Base-by-base conservation (phyloP, 176 grass and related monocot species). In the Juncus effusus region DNA sequence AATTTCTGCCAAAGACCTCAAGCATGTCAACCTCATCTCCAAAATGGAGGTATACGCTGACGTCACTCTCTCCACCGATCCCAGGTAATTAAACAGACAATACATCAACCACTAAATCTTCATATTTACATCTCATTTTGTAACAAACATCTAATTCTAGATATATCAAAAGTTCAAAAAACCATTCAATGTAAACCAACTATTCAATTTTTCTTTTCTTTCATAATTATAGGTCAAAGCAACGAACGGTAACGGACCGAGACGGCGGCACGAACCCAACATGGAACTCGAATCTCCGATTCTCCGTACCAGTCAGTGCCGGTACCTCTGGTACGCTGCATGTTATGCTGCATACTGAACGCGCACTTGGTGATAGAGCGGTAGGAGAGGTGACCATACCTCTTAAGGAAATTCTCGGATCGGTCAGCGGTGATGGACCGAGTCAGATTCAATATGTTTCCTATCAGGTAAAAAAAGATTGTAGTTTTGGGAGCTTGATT, bases 1-100 rank as follows among this genome's bases (percentile, higher is more conserved):
- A 74, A 86, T 89, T 60, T 93, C 88, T 10, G 85, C 65, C 37
- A 99, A 93, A 81, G 94, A 82, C 65, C 83, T 93, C 8, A 86
- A 80, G 64, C 63, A 82, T 36, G 85, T 99, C 16, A 99, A 89
- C 67, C 45, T 90, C 37, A 9, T 99, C 61, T 85, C 82, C 64
- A 84, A 82, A 77, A 87, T 89, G 85, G 73, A 84, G 77, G 81
- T 87, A 11, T 99, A 90, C 76, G 85, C 85, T 2, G 61, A 89
- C 59, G 80, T 99, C 13, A 61, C 85, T 1, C 66, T 96, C 52
- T 82, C 88, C 8, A 71, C 78, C 53, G 78, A 99, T 72, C 79
- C 75, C 2, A 64, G 76, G 44, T 47, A 47, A 47, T 9, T 47
- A 47, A 47, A 6, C 44, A 47, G 9, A 47, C 9, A 5, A 28